Conservation (phyloP, 2,329 filamentous ascomycete genomes). For the Karstenula rhodostoma region DNA sequence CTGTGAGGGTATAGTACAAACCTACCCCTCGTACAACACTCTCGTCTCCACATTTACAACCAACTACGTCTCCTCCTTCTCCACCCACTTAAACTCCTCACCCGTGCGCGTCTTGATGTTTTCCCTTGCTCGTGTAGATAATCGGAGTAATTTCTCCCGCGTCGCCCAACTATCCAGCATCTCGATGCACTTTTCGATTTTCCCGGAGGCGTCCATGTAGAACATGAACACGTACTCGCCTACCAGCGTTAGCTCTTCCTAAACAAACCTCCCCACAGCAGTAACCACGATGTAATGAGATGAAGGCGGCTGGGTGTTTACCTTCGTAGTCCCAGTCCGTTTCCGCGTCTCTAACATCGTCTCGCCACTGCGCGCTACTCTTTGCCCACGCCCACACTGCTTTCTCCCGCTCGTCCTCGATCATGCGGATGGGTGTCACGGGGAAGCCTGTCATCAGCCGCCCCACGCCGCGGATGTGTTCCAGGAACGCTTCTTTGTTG, state of each 20-base stretch:
- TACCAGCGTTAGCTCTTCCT: neutral
- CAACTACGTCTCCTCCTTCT: too few species aligned
- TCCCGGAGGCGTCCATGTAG: conserved; percentile 37
- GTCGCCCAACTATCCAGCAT: conserved; percentile 40
- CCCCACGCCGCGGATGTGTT: conserved; percentile 21
- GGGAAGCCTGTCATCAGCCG: conserved; percentile 27
- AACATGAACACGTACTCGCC: conserved; percentile 46
- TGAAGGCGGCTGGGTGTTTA: neutral
- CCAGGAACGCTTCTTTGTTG: conserved; percentile 17
- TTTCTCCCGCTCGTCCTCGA: conserved; percentile 26
- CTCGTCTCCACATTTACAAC: too few species aligned
- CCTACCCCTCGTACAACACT: too few species aligned
- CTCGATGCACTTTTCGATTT: conserved; percentile 39
- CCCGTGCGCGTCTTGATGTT: conserved; percentile 14
- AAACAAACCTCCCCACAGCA: neutral
- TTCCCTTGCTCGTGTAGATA: conserved; percentile 16
- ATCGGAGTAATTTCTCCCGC: conserved; percentile 7
- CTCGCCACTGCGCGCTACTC: conserved; percentile 31
- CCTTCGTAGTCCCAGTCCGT: conserved; percentile 20
- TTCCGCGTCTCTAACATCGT: conserved; percentile 32
- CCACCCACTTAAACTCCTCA: neutral
- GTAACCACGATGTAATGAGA: neutral
- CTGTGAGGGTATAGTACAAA: too few species aligned
- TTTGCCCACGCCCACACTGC: conserved; percentile 41
- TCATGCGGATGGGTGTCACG: conserved; percentile 23